These are phyloP conservation scores for Mycena maculata DNA, from an alignment of 768 basidiomycete species.

Conservation along the genomic window DNA sequence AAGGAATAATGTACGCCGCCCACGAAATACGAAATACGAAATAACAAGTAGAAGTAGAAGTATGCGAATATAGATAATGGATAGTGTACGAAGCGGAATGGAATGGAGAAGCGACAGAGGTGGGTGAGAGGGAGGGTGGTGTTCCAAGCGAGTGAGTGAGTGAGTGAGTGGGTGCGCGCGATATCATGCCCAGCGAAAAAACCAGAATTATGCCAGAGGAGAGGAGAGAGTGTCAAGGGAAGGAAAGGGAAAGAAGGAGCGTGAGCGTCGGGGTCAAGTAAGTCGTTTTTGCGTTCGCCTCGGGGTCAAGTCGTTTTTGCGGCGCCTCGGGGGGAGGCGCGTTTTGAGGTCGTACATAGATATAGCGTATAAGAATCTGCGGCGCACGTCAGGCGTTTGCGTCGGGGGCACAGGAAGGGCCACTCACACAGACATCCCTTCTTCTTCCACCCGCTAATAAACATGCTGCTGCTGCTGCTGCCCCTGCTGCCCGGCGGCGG, in stretches of 20 bases:
- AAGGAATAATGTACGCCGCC: not conserved
- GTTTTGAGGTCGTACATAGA: not conserved
- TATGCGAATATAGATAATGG: not conserved
- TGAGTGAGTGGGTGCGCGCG: not conserved
- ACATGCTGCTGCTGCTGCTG: not conserved
- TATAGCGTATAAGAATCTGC: slow-evolving; percentile 13
- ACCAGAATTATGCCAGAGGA: too few relatives aligned
- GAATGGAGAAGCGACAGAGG: not conserved
- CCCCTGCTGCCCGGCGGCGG: not conserved
- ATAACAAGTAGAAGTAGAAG: not conserved
- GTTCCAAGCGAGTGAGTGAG: not conserved
- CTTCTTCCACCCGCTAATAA: not conserved
- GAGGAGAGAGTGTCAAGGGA: too few relatives aligned
- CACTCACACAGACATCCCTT: not conserved
- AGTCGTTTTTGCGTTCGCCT: not conserved
- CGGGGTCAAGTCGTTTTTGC: not conserved
- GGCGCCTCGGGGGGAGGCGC: not conserved
- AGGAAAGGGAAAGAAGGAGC: too few relatives aligned
- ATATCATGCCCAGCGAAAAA: not conserved
- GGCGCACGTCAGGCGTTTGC: not conserved
- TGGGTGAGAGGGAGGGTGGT: not conserved
- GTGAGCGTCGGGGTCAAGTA: not conserved
- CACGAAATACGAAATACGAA: not conserved
- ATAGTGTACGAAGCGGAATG: not conserved
- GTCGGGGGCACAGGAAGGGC: not conserved